A percentile compares a stretch with the other conserved stretches of the same genome.
These are phyloP conservation scores for Neoscytalidium dimidiatum DNA, from an alignment of 2,329 filamentous ascomycete genomes.

Conservation along the genomic window DNA sequence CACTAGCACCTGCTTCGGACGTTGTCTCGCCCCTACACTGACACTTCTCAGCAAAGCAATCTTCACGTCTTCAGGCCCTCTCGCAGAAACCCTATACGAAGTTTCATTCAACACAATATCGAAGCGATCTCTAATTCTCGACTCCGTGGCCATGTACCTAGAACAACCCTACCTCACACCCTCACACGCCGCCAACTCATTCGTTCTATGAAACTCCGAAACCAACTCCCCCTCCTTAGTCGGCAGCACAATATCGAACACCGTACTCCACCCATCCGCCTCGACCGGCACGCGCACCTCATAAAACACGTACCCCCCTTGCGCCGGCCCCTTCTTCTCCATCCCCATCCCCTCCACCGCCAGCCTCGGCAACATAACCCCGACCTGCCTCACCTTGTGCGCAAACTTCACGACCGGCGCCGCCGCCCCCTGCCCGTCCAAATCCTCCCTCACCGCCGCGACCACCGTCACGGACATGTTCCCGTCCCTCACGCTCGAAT, in stretches of 20 bases:
- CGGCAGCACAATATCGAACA: not conserved
- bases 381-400: not conserved
- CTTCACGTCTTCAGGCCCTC: no score
- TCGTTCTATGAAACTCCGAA: not conserved
- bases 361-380: not conserved
- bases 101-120: no score
- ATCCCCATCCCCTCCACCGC: not conserved
- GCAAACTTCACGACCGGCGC: not conserved
- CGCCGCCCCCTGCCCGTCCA: not conserved
- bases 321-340: not conserved
- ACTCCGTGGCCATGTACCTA: not conserved
- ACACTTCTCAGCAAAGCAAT: no score
- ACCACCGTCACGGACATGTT: not conserved
- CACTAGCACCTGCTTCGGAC: no score
- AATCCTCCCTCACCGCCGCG: not conserved
- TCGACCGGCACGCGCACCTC: not conserved
- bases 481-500: not conserved
- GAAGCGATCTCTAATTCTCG: not conserved
- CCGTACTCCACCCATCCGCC: not conserved
- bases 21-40: no score
- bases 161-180: not conserved
- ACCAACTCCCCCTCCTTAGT: not conserved
- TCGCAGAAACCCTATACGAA: no score
- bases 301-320: constrained; percentile 3
- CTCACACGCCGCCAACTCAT: not conserved